Evolutionary conservation across 116 monocot species (phyloP), one percentile per base, ranked within the genome.

Genomic region (Zostera marina): DNA sequence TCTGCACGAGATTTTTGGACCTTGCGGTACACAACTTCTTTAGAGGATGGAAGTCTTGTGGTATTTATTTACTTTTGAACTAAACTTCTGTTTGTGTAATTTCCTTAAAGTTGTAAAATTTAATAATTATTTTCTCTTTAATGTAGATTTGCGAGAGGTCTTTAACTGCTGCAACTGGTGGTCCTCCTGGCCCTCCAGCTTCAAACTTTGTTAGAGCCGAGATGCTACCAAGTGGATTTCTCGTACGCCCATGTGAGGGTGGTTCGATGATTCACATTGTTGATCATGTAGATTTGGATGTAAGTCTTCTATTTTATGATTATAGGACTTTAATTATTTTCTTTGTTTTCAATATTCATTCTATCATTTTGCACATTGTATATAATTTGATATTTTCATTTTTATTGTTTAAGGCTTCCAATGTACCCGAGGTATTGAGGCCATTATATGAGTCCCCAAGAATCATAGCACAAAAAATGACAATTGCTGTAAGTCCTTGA

Each of bases 231-330:
- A 88, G 94, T 74, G 94, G 94, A 14, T 88, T 77, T 72, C 66
- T 96, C 14, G 76, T 96, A 55, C 72, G 88, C 41, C 88, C 88
- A 17, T 96, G 94, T 53, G 94, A 96, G 49, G 88, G 88, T 68
- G 94, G 94, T 8, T 88, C 94, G 2, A 96, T 96, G 81, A 88
- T 96, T 58, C 88, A 88, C 64, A 96, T 96, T 66, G 94, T 96
- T 59, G 94, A 96, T 80, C 94, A 96, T 73, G 64, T 96, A 12
- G 85, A 96, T 56, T 74, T 88, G 64, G 85, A 96, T 65, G 94
- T 96, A 56, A 81, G 84, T 68, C 5, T 1, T 22, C 14, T 19
- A 22, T 24, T 65, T 0, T 53, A 7, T 0, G 10, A 7, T 62
- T 8, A n/a, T n/a, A n/a, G n/a, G n/a, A n/a, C 14, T 10, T 19